A percentile compares a stretch with the other conserved stretches of the same genome.
phyloP scores from a whole-genome alignment of 1,139 yeast genomes.

The Sugiyamaella japonica region DNA sequence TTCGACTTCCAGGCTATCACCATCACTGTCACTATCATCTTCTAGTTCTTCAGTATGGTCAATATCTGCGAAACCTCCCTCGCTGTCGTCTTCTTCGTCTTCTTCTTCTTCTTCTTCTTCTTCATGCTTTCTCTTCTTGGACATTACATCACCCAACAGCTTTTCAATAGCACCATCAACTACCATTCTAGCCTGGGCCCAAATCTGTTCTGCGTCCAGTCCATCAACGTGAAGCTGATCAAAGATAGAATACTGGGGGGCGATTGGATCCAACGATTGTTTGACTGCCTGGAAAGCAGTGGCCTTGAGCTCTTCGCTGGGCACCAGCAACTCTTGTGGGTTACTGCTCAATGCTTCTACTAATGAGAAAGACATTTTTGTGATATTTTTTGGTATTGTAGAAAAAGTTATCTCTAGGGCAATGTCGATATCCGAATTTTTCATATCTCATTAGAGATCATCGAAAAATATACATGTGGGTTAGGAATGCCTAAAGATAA shows the following conservation, averaged over 20 bases:
- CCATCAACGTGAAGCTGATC: slow-evolving; percentile 87
- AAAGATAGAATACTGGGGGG: slow-evolving; percentile 62
- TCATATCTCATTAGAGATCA: background rate
- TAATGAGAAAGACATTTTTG: slow-evolving; percentile 15
- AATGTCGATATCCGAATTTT: background rate
- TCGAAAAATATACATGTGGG: slow-evolving; percentile 10
- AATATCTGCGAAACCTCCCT: slow-evolving; percentile 1
- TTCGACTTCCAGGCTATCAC: slow-evolving; percentile 27
- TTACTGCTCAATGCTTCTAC: slow-evolving; percentile 26
- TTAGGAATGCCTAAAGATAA: slow-evolving; percentile 2
- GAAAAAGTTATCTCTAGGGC: background rate
- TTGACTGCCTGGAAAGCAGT: slow-evolving; percentile 50
- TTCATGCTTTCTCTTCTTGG: slow-evolving; percentile 29
- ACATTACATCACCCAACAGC: slow-evolving; percentile 44
- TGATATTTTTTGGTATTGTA: background rate
- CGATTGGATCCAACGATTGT: slow-evolving; percentile 62
- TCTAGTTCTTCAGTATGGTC: slow-evolving; percentile 10
- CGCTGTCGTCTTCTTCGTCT: slow-evolving; percentile 17
- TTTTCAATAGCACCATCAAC: slow-evolving; percentile 67
- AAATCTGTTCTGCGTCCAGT: slow-evolving; percentile 84
- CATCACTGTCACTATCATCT: slow-evolving; percentile 28
- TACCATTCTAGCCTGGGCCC: slow-evolving; percentile 89
- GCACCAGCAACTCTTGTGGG: slow-evolving; percentile 37
- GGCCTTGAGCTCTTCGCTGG: slow-evolving; percentile 31
- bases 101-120: slow-evolving; percentile 20